phyloP scores from a whole-genome alignment of 192 early-diverging fungal genomes.

The Geranomyces michiganensis region DNA sequence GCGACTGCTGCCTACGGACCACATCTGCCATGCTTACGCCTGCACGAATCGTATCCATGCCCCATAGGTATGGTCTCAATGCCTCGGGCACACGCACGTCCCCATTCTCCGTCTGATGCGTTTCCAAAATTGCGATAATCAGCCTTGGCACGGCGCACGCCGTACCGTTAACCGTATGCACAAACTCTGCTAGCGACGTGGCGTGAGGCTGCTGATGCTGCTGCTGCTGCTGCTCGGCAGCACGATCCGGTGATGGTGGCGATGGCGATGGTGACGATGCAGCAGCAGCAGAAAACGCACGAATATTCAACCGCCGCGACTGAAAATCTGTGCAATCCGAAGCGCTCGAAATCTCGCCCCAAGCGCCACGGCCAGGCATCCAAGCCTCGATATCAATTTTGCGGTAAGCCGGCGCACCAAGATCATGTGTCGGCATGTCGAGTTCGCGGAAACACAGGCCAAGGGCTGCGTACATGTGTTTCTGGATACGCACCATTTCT shows the following conservation, averaged over 20 bases:
- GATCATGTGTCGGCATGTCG: constrained; percentile 90
- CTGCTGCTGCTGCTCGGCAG: not conserved
- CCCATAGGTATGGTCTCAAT: constrained; percentile 63
- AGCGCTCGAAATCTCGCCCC: constrained; percentile 88
- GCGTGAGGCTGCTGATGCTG: constrained; percentile 25
- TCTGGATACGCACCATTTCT: constrained; percentile 75
- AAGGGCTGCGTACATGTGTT: constrained; percentile 71
- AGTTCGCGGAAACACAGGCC: constrained; percentile 82
- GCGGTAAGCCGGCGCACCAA: constrained; percentile 87
- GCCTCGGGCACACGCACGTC: constrained; percentile 69
- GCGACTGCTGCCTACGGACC: not conserved
- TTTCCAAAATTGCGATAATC: constrained; percentile 86
- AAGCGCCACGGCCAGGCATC: constrained; percentile 86
- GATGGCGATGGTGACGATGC: not conserved
- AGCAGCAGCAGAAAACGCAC: constrained; percentile 52
- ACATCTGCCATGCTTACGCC: constrained; percentile 8
- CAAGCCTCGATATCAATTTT: constrained; percentile 96
- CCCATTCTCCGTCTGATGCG: constrained; percentile 74
- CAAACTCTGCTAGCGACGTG: constrained; percentile 64
- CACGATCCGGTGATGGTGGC: constrained; percentile 9
- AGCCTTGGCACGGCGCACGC: constrained; percentile 88
- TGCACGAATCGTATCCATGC: constrained; percentile 20
- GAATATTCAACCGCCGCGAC: constrained; percentile 78
- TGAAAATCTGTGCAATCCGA: constrained; percentile 96
- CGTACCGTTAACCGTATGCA: constrained; percentile 91